Conservation (phyloP, 2,329 filamentous ascomycete genomes). For the Aureobasidium sp. region DNA sequence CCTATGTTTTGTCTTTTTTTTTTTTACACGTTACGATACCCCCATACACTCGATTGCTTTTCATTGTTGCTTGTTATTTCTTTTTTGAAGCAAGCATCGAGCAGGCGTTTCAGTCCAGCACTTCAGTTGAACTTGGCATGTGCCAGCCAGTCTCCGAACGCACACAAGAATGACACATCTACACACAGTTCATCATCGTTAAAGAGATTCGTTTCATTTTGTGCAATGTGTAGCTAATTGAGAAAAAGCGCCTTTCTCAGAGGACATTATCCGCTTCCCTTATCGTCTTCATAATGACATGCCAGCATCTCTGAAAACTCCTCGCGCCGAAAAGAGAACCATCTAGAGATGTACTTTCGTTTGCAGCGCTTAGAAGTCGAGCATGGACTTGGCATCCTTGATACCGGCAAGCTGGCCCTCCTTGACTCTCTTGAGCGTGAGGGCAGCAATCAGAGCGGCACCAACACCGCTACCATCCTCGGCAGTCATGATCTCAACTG, state of each 20-base stretch:
- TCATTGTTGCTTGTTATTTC: background rate
- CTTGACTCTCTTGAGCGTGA: conserved; percentile 55
- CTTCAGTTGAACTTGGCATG: background rate
- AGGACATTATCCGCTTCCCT: background rate
- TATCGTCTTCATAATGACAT: background rate
- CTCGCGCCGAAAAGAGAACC: background rate
- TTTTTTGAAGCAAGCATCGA: background rate
- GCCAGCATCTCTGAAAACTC: background rate
- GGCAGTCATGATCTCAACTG: conserved; percentile 76
- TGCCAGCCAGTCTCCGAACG: background rate
- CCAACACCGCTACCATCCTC: conserved; percentile 98
- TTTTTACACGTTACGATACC: conserved; percentile 4
- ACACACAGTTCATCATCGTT: background rate
- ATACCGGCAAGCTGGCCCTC: conserved; percentile 52
- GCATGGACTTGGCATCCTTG: conserved; percentile 39
- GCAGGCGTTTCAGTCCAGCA: background rate
- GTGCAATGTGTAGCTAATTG: background rate
- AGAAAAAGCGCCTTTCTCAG: background rate
- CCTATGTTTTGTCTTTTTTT: background rate
- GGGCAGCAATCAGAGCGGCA: conserved; percentile 79
- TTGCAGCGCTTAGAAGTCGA: conserved; percentile 15
- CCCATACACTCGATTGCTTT: background rate
- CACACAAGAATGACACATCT: background rate
- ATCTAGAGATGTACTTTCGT: background rate
- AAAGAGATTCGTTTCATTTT: conserved; percentile 6